Evolutionary conservation across 2,329 filamentous ascomycete genomes (phyloP).

Genomic region (Ascomycota sp.): DNA sequence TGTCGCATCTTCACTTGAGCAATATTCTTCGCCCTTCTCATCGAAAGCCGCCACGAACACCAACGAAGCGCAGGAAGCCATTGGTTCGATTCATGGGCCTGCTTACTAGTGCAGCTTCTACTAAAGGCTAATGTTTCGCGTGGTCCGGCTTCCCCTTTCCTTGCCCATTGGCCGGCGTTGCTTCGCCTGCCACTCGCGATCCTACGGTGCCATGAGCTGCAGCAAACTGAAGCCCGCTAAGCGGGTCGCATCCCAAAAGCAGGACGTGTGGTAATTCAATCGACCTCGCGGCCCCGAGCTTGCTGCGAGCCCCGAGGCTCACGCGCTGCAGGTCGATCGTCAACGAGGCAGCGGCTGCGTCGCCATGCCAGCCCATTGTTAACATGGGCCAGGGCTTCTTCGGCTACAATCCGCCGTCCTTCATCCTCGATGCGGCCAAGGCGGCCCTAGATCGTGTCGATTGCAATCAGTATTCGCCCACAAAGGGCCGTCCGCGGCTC

Average conservation of each 20-base stretch:
- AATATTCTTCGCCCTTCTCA: too few relatives aligned
- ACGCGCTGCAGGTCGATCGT: constrained; percentile 33
- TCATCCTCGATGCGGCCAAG: constrained; percentile 83
- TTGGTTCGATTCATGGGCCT: too few relatives aligned
- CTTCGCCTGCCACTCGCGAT: too few relatives aligned
- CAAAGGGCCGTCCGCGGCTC: constrained; percentile 75
- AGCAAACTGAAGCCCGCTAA: constrained; percentile 29
- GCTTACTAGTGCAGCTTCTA: too few relatives aligned
- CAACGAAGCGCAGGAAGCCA: too few relatives aligned
- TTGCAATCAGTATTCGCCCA: constrained; percentile 97
- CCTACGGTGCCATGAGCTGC: constrained; percentile 17
- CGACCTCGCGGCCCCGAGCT: not conserved
- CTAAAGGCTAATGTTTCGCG: too few relatives aligned
- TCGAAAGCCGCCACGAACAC: too few relatives aligned
- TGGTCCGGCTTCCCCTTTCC: too few relatives aligned
- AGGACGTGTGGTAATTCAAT: constrained; percentile 28
- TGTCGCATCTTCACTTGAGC: too few relatives aligned
- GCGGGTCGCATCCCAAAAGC: constrained; percentile 25
- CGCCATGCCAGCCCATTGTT: constrained; percentile 41
- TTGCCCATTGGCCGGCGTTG: too few relatives aligned
- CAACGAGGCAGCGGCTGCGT: constrained; percentile 43
- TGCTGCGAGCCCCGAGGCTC: not conserved
- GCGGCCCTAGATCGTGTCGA: constrained; percentile 75
- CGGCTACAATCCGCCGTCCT: constrained; percentile 83
- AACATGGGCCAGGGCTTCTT: constrained; percentile 54